Evolutionary conservation across 148 eudicot genomes (phyloP).

Genomic region (Beta vulgaris): DNA sequence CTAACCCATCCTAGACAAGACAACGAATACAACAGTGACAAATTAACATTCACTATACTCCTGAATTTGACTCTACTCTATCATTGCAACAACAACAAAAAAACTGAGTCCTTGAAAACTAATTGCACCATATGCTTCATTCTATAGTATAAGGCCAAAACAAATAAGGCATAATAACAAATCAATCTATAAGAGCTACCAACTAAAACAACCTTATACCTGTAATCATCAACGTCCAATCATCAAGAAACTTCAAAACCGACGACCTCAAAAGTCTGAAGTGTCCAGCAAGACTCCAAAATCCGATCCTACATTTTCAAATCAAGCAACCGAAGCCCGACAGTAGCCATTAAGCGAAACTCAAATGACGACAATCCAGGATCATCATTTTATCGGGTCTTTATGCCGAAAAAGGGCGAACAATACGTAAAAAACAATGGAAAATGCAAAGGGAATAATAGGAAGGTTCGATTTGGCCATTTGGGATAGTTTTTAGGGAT

Average conservation of each 20-base stretch:
- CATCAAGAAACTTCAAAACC: constrained; percentile 60
- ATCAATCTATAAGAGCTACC: background rate
- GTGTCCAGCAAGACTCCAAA: constrained; percentile 64
- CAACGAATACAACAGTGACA: too few relatives aligned
- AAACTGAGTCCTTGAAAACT: too few relatives aligned
- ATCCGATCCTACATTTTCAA: constrained; percentile 46
- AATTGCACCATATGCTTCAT: too few relatives aligned
- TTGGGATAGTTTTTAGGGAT: constrained; percentile 27
- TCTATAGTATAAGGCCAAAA: background rate
- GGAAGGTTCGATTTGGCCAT: constrained; percentile 35
- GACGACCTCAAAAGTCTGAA: constrained; percentile 50
- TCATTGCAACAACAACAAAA: too few relatives aligned
- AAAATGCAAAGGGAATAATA: constrained; percentile 24
- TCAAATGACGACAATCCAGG: constrained; percentile 75
- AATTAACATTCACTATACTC: background rate
- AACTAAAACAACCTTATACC: constrained; percentile 37
- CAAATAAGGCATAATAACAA: background rate
- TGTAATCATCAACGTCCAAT: constrained; percentile 78
- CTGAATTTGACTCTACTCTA: too few relatives aligned
- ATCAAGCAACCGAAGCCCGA: constrained; percentile 75
- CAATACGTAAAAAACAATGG: constrained; percentile 29
- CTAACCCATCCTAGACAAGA: background rate
- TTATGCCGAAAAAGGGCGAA: constrained; percentile 18
- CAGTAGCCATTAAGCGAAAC: constrained; percentile 83
- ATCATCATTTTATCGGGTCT: background rate